A percentile compares a stretch with the other conserved stretches of the same genome.
Conservation (phyloP, 805 yeast species). For the Candida sakaeoensis region DNA sequence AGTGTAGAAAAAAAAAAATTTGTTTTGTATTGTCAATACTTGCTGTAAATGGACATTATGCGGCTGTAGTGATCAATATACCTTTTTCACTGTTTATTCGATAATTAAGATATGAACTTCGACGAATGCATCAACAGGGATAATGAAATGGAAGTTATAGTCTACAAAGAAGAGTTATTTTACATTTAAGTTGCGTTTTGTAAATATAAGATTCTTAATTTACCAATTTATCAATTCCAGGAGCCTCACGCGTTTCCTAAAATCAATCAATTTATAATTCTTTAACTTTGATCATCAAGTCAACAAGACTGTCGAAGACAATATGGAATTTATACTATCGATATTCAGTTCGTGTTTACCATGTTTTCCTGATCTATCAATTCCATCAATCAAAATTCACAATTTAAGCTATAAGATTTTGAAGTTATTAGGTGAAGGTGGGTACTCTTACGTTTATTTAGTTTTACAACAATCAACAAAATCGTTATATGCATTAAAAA, state of each 20-base stretch:
- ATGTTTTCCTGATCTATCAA: conserved; percentile 38
- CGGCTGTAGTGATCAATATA: too few species aligned
- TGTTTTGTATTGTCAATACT: too few species aligned
- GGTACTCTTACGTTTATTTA: conserved; percentile 80
- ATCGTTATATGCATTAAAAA: conserved; percentile 67
- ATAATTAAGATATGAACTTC: too few species aligned
- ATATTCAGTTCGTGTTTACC: conserved; percentile 36
- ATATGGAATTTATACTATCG: conserved; percentile 23
- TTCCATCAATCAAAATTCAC: conserved; percentile 62
- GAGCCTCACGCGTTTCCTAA: conserved; percentile 1
- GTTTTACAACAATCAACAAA: conserved; percentile 47
- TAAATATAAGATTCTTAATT: too few species aligned
- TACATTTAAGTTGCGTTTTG: too few species aligned
- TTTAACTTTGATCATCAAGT: background rate
- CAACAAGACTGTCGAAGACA: background rate
- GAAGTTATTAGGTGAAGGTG: conserved; percentile 84
- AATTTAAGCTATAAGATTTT: conserved; percentile 58
- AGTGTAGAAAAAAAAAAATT: background rate
- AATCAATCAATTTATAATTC: background rate
- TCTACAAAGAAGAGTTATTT: too few species aligned
- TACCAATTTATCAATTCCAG: background rate
- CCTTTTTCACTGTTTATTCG: too few species aligned
- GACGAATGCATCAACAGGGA: too few species aligned
- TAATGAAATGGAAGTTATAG: too few species aligned
- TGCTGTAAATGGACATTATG: too few species aligned